A percentile compares a stretch with the other conserved stretches of the same genome.
Evolutionary conservation across 2,329 filamentous ascomycete species (phyloP).

Genomic region (Parasarocladium wereldwijsianum): DNA sequence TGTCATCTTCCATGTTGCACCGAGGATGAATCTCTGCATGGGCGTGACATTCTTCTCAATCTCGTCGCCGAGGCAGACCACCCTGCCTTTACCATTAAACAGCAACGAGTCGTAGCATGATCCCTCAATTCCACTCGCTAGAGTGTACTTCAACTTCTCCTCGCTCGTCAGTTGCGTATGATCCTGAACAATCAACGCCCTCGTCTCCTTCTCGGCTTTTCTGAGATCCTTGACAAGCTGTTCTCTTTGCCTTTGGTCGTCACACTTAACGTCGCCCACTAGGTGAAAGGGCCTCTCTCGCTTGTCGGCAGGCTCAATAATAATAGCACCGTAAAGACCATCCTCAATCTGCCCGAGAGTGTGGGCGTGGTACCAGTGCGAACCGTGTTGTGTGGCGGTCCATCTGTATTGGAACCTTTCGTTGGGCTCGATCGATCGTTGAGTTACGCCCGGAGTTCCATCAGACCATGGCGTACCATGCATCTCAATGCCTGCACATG

Average conservation of each 20-base stretch:
- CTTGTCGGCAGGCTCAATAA: constrained; percentile 24
- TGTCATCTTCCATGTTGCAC: constrained; percentile 19
- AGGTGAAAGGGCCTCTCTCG: constrained; percentile 30
- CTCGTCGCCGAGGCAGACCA: constrained; percentile 33
- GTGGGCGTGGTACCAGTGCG: constrained; percentile 49
- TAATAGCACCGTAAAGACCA: constrained; percentile 41
- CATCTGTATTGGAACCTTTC: constrained; percentile 36
- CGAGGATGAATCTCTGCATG: constrained; percentile 16
- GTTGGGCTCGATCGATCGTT: constrained; percentile 33
- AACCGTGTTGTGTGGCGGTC: constrained; percentile 40
- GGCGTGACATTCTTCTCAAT: constrained; percentile 22
- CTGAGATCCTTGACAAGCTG: constrained; percentile 25
- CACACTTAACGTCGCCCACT: constrained; percentile 25
- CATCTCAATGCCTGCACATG: constrained; percentile 28
- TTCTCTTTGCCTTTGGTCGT: too few species aligned
- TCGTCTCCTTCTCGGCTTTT: constrained; percentile 29
- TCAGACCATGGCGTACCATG: constrained; percentile 42
- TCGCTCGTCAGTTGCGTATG: constrained; percentile 38
- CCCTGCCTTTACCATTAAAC: constrained; percentile 45
- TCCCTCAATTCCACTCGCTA: constrained; percentile 29
- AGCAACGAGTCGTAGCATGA: constrained; percentile 46
- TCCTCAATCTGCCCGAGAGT: constrained; percentile 40
- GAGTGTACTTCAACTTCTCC: constrained; percentile 27
- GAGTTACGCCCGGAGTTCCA: constrained; percentile 41
- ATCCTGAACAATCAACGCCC: constrained; percentile 39